A percentile compares a stretch with the other conserved stretches of the same genome.
Conservation (phyloP, 495 filamentous ascomycete species). For the Tuber melanosporum region DNA sequence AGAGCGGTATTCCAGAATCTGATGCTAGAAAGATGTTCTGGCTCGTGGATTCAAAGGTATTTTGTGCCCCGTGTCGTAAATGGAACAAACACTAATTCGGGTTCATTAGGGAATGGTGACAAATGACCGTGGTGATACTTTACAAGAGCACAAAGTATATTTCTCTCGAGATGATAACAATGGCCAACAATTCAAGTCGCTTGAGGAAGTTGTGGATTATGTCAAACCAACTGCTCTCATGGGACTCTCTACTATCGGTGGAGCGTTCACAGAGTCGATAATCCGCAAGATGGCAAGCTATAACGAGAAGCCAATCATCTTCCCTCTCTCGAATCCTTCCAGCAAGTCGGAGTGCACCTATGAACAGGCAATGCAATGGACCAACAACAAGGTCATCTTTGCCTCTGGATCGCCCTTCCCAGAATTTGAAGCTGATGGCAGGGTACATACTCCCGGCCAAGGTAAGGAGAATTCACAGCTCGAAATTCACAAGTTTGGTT, state of each 20-base stretch:
- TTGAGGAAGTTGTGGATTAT: conserved; percentile 86
- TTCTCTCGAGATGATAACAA: conserved; percentile 88
- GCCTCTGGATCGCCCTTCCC: conserved; percentile 93
- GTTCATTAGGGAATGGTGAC: conserved; percentile 72
- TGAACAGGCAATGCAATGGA: conserved; percentile 80
- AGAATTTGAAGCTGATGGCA: conserved; percentile 58
- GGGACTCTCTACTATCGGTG: conserved; percentile 88
- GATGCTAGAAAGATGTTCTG: conserved; percentile 88
- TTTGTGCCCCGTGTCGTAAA: background rate
- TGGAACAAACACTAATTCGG: background rate
- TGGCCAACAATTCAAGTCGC: conserved; percentile 81
- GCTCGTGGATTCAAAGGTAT: conserved; percentile 78
- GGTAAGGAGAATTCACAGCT: conserved; percentile 46
- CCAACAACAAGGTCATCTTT: conserved; percentile 83
- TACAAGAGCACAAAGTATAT: conserved; percentile 96
- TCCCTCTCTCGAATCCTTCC: conserved; percentile 83
- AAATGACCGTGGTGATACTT: conserved; percentile 82
- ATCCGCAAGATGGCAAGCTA: conserved; percentile 68
- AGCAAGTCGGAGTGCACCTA: conserved; percentile 96
- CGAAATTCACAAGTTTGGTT: background rate
- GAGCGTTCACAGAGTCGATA: conserved; percentile 84
- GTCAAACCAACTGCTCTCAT: conserved; percentile 92
- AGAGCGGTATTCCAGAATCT: conserved; percentile 85
- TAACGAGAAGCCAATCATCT: conserved; percentile 67
- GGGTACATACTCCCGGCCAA: conserved; percentile 80